Conservation (phyloP, 176 grass and related monocot genomes). For the Aegilops tauschii region DNA sequence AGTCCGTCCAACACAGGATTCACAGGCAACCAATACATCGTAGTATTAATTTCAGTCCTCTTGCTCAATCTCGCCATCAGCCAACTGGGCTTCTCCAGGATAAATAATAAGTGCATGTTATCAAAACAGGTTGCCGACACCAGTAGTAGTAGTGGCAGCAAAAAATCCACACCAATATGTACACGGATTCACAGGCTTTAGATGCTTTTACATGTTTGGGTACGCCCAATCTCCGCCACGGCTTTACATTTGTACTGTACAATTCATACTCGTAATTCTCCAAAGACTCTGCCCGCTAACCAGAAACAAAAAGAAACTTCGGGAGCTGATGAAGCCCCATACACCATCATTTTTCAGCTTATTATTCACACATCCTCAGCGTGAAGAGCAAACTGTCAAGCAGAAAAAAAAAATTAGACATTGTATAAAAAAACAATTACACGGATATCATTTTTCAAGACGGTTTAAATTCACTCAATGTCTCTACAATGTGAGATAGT, state of each 20-base stretch:
- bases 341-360: conserved; percentile 5
- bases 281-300: not conserved
- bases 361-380: conserved; percentile 27
- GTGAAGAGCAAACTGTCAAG: conserved; percentile 16
- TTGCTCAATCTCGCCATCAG: not conserved
- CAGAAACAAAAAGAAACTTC: not conserved
- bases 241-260: not conserved
- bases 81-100: not conserved
- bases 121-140: not conserved
- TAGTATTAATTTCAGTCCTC: not conserved
- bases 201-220: not conserved
- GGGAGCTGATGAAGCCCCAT: conserved; percentile 9
- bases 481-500: not conserved
- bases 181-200: not conserved
- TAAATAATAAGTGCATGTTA: not conserved
- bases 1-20: no score
- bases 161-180: not conserved
- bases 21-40: not conserved
- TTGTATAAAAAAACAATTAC: not conserved
- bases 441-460: not conserved
- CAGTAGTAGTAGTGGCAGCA: not conserved
- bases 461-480: not conserved
- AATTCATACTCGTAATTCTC: conserved; percentile 17
- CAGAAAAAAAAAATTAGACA: conserved; percentile 1
- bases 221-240: not conserved